These are phyloP conservation scores for Leishmania gerbilli DNA, from an alignment of 208 protist genomes.

Conservation along the genomic window DNA sequence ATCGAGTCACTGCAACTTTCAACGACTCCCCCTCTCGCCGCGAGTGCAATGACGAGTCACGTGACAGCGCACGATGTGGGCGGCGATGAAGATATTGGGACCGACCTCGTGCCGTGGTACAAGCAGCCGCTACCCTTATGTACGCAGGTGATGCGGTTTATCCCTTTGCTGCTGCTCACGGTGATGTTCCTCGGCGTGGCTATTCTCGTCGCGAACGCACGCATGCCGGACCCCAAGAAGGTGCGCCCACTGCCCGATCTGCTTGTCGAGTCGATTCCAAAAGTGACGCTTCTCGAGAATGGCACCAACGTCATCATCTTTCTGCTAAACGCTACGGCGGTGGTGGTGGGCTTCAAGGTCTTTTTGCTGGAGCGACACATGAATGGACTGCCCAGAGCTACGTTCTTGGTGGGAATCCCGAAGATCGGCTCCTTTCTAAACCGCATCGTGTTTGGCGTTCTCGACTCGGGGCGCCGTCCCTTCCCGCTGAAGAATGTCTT, in stretches of 20 bases:
- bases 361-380: constrained; percentile 60
- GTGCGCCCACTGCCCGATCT: constrained; percentile 75
- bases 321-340: constrained; percentile 45
- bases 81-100: constrained; percentile 7
- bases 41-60: not conserved
- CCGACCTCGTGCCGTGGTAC: constrained; percentile 31
- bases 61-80: not conserved
- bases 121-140: constrained; percentile 58
- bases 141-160: constrained; percentile 72
- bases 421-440: constrained; percentile 33
- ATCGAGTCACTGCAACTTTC: not conserved
- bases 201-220: constrained; percentile 67
- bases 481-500: constrained; percentile 34
- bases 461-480: constrained; percentile 48
- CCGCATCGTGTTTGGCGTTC: constrained; percentile 48
- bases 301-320: constrained; percentile 64
- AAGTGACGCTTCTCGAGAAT: constrained; percentile 42
- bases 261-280: constrained; percentile 65
- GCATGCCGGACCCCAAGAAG: constrained; percentile 75
- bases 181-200: constrained; percentile 58
- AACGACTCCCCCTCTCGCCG: too few species aligned
- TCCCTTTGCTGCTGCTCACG: constrained; percentile 54
- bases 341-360: constrained; percentile 58
- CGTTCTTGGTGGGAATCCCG: constrained; percentile 14
- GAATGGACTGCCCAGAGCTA: constrained; percentile 25